Percentiles rank a stretch among this genome's conserved stretches.
Evolutionary conservation across 805 yeast genomes (phyloP).

Genomic region (Candida tallmaniae): DNA sequence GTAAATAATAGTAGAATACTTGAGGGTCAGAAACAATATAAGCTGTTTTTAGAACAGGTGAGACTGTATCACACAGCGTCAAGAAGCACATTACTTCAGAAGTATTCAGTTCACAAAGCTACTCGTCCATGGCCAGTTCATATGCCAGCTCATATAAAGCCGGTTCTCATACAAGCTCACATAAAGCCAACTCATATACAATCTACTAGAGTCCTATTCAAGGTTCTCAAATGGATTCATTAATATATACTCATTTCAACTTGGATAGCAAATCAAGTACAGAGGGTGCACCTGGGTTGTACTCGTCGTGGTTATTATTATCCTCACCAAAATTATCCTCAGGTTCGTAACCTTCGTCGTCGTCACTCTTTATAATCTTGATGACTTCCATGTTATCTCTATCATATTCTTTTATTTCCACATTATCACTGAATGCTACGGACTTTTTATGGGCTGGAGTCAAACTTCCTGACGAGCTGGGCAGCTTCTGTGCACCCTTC

Average conservation of each 20-base stretch:
- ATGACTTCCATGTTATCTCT: constrained; percentile 28
- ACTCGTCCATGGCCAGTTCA: too few relatives aligned
- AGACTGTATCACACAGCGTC: neutral
- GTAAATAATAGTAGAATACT: constrained; percentile 1
- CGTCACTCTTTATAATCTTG: constrained; percentile 20
- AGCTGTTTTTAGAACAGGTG: neutral
- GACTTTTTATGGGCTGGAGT: constrained; percentile 24
- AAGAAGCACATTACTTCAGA: too few relatives aligned
- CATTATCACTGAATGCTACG: constrained; percentile 40
- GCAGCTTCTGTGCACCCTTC: constrained; percentile 12
- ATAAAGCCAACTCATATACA: too few relatives aligned
- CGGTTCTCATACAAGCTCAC: too few relatives aligned
- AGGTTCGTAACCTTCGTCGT: constrained; percentile 12
- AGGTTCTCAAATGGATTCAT: too few relatives aligned
- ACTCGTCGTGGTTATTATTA: constrained; percentile 16
- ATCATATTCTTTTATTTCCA: constrained; percentile 38
- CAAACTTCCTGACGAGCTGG: constrained; percentile 19
- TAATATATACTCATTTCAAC: constrained; percentile 1
- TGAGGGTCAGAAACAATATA: constrained; percentile 6
- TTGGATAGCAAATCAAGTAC: constrained; percentile 27
- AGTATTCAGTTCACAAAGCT: too few relatives aligned
- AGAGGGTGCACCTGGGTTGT: constrained; percentile 14
- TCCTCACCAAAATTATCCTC: constrained; percentile 21
- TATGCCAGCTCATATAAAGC: too few relatives aligned
- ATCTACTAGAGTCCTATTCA: too few relatives aligned